Evolutionary conservation across 2,329 filamentous ascomycete genomes (phyloP), one percentile per base, ranked within the genome.

Genomic region (Neonectria ditissima): DNA sequence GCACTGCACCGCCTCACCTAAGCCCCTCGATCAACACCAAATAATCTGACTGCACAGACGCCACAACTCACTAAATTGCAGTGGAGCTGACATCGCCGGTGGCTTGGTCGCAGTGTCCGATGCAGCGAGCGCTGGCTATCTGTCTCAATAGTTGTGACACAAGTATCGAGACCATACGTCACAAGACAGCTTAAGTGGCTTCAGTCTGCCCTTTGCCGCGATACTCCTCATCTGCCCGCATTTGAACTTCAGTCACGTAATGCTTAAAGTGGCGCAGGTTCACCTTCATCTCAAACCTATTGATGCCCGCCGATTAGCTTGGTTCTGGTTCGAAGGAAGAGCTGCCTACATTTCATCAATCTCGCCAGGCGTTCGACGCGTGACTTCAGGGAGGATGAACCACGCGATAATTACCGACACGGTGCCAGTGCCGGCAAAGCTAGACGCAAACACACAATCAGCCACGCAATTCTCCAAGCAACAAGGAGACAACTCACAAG

Each of bases 311-410:
- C 16, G 20, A 39, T 56, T 34, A 47, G 47, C 37, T 14, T 14
- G 5, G 6, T 18, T 2, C 10, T n/a, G 18, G 11, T 16, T 14
- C 5, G 2, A 4, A 34, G 26, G 3, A 22, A 18, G 5, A 1
- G n/a, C 14, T 26, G 75, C 79, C 71, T 69, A 78, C 78, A 79
- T 65, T 55, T 80, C 78, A 47, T 80, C 78, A 60, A 80, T 79
- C 58, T 79, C 77, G 28, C 71, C 77, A 0, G 78, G 76, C 0
- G 78, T 79, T 18, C 77, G 67, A 7, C 75, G 71, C 4, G 77
- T 65, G 3, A 79, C 70, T 55, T 80, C 78, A 7, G 78, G 78
- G 10, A 80, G 72, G 26, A 80, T 74, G 56, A 79, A 75, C 77
- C 77, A 80, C 4, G 75, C 73, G 52, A 79, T 72, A 1, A 76